Evolutionary conservation across 768 basidiomycete genomes (phyloP), one percentile per base, ranked within the genome.

Genomic region (Phlebiopsis gigantea): DNA sequence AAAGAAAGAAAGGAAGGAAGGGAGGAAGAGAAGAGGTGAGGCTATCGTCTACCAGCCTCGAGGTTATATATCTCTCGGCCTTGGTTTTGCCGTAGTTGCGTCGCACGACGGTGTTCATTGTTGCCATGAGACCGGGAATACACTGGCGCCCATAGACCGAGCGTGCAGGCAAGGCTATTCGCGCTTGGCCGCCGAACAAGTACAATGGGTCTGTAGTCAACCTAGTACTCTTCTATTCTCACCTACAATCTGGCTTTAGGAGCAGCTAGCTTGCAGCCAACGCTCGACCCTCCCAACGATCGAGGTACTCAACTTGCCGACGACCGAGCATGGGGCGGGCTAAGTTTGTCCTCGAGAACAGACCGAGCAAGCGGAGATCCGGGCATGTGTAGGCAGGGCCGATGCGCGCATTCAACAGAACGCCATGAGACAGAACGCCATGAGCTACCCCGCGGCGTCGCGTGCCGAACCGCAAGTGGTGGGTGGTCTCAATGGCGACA

Each of bases 1-100:
- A 34, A 54, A 34, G 31, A 46, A 22, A 48, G 14, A 57, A 54
- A 55, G 61, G 69, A 61, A 55, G 55, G 64, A 62, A 62, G 58
- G 59, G 58, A 65, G 61, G 60, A 61, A 56, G 55, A 53, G 46
- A 49, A 39, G 54, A 30, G 24, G 44, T 26, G 14, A 31, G 21
- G 25, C 39, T 12, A 26, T 41, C 14, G 19, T 4, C 50, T n/a
- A n/a, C 8, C 14, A 41, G 31, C 50, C 42, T 17, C 29, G 9
- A 8, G 24, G 14, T 45, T 54, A 54, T 26, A 54, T 54, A 45
- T 29, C 22, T 24, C 17, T 45, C n/a, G 53, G 44, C 41, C 3
- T 5, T n/a, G 39, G 15, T 45, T 43, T 41, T 21, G 53, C 42
- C 53, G 42, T 29, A 44, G 19, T 44, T 29, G 41, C 24, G 19